Percentiles rank a stretch among this genome's conserved stretches.
Conservation (phyloP, 2,329 filamentous ascomycete genomes). For the Trichoderma cornu-damae region DNA sequence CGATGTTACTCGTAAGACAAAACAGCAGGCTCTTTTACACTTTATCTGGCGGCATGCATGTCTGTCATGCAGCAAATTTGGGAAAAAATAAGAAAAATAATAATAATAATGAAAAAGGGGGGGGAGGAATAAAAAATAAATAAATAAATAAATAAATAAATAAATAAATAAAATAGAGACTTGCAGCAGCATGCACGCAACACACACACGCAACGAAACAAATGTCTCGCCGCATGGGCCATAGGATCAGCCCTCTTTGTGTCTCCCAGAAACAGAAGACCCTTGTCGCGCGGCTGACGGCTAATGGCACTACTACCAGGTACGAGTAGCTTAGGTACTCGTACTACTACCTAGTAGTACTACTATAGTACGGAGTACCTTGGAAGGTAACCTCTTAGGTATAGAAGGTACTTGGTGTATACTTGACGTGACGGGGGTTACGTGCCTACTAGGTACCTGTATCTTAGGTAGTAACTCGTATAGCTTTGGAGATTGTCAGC, state of each 20-base stretch:
- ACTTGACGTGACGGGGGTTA: too few relatives aligned
- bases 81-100: not conserved
- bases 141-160: not conserved
- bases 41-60: conserved; percentile 23
- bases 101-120: not conserved
- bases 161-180: not conserved
- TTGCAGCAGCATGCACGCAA: not conserved
- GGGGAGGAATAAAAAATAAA: not conserved
- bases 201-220: not conserved
- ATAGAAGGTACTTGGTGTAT: too few relatives aligned
- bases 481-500: conserved; percentile 1
- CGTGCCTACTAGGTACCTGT: too few relatives aligned
- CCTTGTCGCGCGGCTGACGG: conserved; percentile 1
- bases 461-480: too few relatives aligned
- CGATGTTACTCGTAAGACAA: too few relatives aligned
- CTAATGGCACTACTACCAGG: too few relatives aligned
- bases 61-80: conserved; percentile 22
- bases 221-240: not conserved
- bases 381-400: too few relatives aligned
- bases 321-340: too few relatives aligned
- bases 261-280: not conserved
- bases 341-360: too few relatives aligned
- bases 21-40: too few relatives aligned
- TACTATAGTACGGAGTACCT: too few relatives aligned
- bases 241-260: conserved; percentile 3